Evolutionary conservation across 192 early-diverging fungal genomes (phyloP).

Genomic region (Gamsiella multidivaricata): DNA sequence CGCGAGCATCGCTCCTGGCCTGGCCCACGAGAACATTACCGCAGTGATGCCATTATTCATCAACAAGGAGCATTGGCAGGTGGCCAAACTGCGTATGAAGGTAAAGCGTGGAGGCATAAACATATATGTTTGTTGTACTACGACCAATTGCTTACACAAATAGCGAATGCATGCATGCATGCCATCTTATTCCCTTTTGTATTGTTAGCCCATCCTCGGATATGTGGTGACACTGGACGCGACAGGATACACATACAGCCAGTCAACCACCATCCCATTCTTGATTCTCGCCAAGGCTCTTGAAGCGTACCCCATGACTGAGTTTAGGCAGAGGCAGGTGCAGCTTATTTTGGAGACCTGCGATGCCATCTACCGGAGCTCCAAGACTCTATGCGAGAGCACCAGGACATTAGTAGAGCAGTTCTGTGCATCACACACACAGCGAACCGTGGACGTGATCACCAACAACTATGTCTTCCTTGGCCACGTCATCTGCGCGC

Average conservation of each 20-base stretch:
- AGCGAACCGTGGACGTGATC: slow-evolving; percentile 55
- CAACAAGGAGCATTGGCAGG: slow-evolving; percentile 57
- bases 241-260: slow-evolving; percentile 57
- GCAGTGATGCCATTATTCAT: slow-evolving; percentile 56
- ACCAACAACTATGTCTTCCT: slow-evolving; percentile 55
- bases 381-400: slow-evolving; percentile 39
- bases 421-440: slow-evolving; percentile 29
- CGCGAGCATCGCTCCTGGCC: slow-evolving; percentile 52
- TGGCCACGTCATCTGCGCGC: slow-evolving; percentile 55
- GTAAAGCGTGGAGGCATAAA: slow-evolving; percentile 12
- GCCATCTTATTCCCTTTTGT: background rate
- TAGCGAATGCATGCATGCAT: background rate
- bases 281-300: slow-evolving; percentile 51
- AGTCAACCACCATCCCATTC: slow-evolving; percentile 56
- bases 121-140: too few relatives aligned
- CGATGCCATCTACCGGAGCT: slow-evolving; percentile 54
- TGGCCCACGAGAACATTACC: slow-evolving; percentile 57
- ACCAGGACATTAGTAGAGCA: slow-evolving; percentile 50
- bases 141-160: too few relatives aligned
- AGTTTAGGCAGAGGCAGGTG: slow-evolving; percentile 52
- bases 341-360: slow-evolving; percentile 56
- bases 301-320: slow-evolving; percentile 43
- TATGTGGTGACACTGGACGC: slow-evolving; percentile 58
- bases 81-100: slow-evolving; percentile 56
- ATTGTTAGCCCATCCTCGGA: slow-evolving; percentile 54